Conservation (phyloP, 2,329 filamentous ascomycete genomes). For the Lithohypha guttulata region DNA sequence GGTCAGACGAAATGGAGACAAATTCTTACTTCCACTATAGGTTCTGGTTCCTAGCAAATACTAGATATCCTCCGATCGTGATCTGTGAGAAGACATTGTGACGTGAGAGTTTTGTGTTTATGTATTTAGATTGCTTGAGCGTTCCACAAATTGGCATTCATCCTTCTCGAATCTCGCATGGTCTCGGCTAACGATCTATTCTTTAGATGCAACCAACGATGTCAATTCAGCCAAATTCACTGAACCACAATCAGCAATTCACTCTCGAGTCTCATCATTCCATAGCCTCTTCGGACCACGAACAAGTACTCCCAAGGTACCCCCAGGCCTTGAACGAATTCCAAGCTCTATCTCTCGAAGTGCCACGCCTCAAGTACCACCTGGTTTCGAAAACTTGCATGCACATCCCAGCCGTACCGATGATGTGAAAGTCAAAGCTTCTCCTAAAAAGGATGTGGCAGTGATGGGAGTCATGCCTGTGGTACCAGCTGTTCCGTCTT, state of each 20-base stretch:
- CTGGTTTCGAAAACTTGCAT: conserved; percentile 29
- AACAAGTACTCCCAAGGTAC: conserved; percentile 19
- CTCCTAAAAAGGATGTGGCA: conserved; percentile 24
- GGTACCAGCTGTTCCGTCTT: conserved; percentile 6
- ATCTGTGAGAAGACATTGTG: conserved; percentile 20
- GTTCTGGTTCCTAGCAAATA: conserved; percentile 32
- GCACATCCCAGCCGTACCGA: conserved; percentile 39
- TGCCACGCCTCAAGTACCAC: conserved; percentile 17
- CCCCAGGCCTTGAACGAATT: conserved; percentile 15
- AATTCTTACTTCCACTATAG: conserved; percentile 32
- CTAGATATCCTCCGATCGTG: conserved; percentile 19
- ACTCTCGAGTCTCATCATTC: conserved; percentile 28
- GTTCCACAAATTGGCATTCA: conserved; percentile 12
- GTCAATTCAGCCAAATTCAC: conserved; percentile 32
- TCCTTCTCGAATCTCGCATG: neutral
- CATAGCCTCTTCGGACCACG: conserved; percentile 19
- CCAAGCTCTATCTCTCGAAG: conserved; percentile 15
- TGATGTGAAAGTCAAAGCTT: conserved; percentile 32
- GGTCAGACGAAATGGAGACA: conserved; percentile 34
- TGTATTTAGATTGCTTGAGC: conserved; percentile 14
- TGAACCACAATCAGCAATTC: conserved; percentile 27
- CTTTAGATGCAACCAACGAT: conserved; percentile 35
- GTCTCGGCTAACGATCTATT: neutral
- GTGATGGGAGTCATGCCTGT: conserved; percentile 26
- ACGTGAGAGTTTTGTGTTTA: conserved; percentile 14